Conservation (phyloP, 2,329 filamentous ascomycete genomes). For the Aspergillus sergii region DNA sequence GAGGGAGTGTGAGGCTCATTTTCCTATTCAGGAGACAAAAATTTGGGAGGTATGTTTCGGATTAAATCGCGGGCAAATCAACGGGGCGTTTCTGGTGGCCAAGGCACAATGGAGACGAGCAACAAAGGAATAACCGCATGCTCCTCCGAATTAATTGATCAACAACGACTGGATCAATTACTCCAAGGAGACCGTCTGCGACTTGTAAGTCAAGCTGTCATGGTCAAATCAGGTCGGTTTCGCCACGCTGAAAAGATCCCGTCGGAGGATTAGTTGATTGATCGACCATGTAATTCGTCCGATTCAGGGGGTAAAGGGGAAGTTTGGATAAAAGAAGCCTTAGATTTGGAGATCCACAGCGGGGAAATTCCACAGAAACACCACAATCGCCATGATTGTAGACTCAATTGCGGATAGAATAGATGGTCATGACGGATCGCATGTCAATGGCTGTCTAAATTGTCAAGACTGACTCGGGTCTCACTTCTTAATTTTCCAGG, state of each 20-base stretch:
- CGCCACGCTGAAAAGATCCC: neutral
- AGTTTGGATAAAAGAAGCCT: neutral
- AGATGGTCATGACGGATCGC: neutral
- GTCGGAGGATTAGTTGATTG: conserved; percentile 5
- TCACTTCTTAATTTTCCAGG: neutral
- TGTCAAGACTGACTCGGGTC: neutral
- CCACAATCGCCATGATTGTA: conserved; percentile 16
- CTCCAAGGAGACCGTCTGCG: neutral
- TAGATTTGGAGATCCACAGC: conserved; percentile 26
- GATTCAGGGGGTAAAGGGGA: conserved; percentile 30
- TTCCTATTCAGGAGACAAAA: conserved; percentile 15
- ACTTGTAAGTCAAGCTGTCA: neutral
- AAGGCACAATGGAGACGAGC: neutral
- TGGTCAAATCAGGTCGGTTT: neutral
- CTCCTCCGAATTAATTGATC: neutral
- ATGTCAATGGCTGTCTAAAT: neutral
- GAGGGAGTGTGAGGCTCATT: conserved; percentile 42
- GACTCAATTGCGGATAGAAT: neutral
- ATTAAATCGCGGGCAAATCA: conserved; percentile 1
- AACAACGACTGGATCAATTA: neutral
- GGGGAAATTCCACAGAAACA: conserved; percentile 27
- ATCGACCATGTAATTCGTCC: conserved; percentile 9
- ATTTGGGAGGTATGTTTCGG: conserved; percentile 3
- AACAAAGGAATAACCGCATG: conserved; percentile 1
- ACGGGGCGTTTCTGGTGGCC: neutral